Conservation (phyloP, 2,329 filamentous ascomycete species). For the Sphaerulina populicola region DNA sequence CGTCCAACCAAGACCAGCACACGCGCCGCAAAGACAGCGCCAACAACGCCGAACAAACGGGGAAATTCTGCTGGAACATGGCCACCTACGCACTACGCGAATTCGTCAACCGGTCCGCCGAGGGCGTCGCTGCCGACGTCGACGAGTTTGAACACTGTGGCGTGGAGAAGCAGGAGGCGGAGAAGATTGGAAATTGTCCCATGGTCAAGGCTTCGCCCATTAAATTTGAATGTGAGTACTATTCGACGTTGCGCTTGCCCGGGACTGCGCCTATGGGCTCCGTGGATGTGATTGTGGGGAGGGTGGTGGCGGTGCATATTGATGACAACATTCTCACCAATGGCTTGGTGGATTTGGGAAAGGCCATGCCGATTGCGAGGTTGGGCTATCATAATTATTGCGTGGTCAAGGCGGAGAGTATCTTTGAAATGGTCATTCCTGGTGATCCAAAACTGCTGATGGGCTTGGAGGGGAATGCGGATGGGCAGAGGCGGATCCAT, state of each 20-base stretch:
- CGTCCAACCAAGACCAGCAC: slow-evolving; percentile 47
- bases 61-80: slow-evolving; percentile 29
- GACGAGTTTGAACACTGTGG: slow-evolving; percentile 49
- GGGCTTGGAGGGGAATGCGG: slow-evolving; percentile 31
- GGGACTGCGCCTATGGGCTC: slow-evolving; percentile 51
- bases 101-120: slow-evolving; percentile 48
- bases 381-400: slow-evolving; percentile 55
- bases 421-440: slow-evolving; percentile 50
- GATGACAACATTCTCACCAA: slow-evolving; percentile 48
- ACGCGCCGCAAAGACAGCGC: slow-evolving; percentile 49
- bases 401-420: slow-evolving; percentile 42
- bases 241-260: slow-evolving; percentile 48
- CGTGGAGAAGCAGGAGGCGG: slow-evolving; percentile 43
- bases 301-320: slow-evolving; percentile 52
- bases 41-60: slow-evolving; percentile 48
- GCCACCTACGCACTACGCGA: slow-evolving; percentile 50
- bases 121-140: slow-evolving; percentile 42
- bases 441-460: slow-evolving; percentile 30
- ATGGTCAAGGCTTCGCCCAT: slow-evolving; percentile 51
- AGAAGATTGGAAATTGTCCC: slow-evolving; percentile 35
- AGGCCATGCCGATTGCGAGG: slow-evolving; percentile 52
- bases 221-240: slow-evolving; percentile 52
- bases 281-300: slow-evolving; percentile 51
- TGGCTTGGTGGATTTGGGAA: slow-evolving; percentile 48
- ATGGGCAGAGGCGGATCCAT: slow-evolving; percentile 30